Evolutionary conservation across 2,329 filamentous ascomycete species (phyloP), one percentile per base, ranked within the genome.

Genomic region (Hortaea sp.): DNA sequence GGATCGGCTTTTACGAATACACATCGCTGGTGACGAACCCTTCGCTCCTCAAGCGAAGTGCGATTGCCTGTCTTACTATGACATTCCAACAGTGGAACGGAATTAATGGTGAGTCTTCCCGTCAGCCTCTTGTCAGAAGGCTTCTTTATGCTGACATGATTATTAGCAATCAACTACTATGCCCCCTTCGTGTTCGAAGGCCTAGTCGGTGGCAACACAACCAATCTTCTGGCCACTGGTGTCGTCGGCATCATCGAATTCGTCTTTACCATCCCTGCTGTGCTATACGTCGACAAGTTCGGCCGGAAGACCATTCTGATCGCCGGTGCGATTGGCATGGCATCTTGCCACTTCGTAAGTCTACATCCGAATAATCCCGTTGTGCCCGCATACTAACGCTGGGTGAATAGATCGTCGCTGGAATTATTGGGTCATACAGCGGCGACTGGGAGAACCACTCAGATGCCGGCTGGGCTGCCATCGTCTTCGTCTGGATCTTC

Each of bases 181-280:
- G 74, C 74, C 1, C 71, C 73, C 0, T 64, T 65, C 0, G 74
- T 76, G 39, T 76, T 77, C 57, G 53, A 61, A 1, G 63, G 65
- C 10, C 56, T 76, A 0, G 72, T 75, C 11, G 64, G 63, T 0
- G 59, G 60, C 1, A 74, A 69, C 48, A 70, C 72, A 0, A 66
- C 64, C 0, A 79, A 76, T 0, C 71, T 86, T 0, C 69, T 86
- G 1, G 82, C 82, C 0, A 86, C 82, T 0, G 83, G 82, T 2
- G 82, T 85, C 0, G 81, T 84, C 4, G 82, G 82, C 3, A 81
- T 86, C 37, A 77, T 78, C 51, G 82, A 84, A 77, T 83, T 84
- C 55, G 52, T 85, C 50, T 74, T 76, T 20, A 85, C 82, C 0
- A 42, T 46, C 31, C 81, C 81, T 0, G 75, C 80, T 0, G 79